phyloP scores from a whole-genome alignment of 2,329 filamentous ascomycete species.

The Amphichorda felina region DNA sequence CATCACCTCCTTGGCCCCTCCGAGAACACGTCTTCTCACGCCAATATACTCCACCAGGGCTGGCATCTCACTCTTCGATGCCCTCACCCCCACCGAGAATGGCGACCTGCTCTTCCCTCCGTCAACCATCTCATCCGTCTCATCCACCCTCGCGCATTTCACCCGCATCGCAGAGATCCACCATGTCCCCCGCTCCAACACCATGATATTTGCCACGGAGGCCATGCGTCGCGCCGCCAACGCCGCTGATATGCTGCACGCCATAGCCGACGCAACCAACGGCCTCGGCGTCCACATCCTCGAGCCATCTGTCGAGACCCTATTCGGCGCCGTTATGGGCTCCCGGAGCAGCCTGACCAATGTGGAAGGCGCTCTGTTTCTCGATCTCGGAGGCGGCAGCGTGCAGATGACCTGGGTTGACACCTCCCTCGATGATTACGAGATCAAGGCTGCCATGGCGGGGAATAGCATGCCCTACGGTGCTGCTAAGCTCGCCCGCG shows the following conservation, averaged over 20 bases:
- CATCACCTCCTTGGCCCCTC: constrained; percentile 67
- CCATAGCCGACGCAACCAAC: constrained; percentile 47
- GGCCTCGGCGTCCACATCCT: constrained; percentile 63
- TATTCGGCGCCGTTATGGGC: constrained; percentile 67
- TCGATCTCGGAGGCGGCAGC: constrained; percentile 72
- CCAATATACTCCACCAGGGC: constrained; percentile 71
- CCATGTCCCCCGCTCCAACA: constrained; percentile 50
- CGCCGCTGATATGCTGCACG: constrained; percentile 50
- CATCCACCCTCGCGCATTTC: constrained; percentile 58
- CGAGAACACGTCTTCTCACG: constrained; percentile 58
- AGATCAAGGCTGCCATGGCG: constrained; percentile 36
- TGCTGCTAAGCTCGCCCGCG: constrained; percentile 41
- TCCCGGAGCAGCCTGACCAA: constrained; percentile 61
- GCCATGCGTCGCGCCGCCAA: constrained; percentile 77
- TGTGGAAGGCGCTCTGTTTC: constrained; percentile 62
- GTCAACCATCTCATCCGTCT: constrained; percentile 52
- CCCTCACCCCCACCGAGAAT: constrained; percentile 41
- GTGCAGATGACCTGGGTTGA: constrained; percentile 55
- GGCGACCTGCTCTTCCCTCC: constrained; percentile 29
- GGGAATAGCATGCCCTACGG: constrained; percentile 51
- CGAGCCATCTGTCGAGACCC: constrained; percentile 68
- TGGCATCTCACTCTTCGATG: constrained; percentile 79
- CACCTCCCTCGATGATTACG: constrained; percentile 32
- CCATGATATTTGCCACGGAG: constrained; percentile 76
- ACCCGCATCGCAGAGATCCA: constrained; percentile 58